Conservation (phyloP, 768 basidiomycete species). For the Russula ochroleuca region DNA sequence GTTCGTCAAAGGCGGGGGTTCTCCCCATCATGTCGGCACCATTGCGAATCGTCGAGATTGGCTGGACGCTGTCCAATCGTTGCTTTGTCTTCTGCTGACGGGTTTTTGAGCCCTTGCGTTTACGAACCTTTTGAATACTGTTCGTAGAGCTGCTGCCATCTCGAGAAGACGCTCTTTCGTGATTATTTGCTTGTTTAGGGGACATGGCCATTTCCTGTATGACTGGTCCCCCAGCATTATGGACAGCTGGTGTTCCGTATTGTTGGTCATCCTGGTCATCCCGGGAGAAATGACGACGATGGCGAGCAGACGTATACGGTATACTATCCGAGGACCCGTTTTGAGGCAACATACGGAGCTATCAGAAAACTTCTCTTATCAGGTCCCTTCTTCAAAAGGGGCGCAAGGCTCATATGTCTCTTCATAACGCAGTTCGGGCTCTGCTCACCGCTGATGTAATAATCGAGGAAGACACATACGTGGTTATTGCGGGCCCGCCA, state of each 20-base stretch:
- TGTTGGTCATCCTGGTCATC: slow-evolving; percentile 69
- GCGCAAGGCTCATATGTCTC: background rate
- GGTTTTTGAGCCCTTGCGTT: background rate
- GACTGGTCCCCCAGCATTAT: slow-evolving; percentile 71
- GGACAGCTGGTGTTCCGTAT: slow-evolving; percentile 74
- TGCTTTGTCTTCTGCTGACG: background rate
- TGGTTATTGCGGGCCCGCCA: slow-evolving; percentile 81
- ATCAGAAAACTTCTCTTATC: slow-evolving; percentile 11
- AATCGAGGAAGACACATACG: slow-evolving; percentile 63
- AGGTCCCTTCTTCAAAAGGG: background rate
- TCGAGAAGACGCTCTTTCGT: slow-evolving; percentile 12
- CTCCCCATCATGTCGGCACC: background rate
- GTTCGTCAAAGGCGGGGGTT: slow-evolving; percentile 55
- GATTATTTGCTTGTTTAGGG: slow-evolving; percentile 38
- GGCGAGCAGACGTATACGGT: slow-evolving; percentile 74
- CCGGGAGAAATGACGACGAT: slow-evolving; percentile 82
- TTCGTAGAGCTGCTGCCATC: slow-evolving; percentile 34
- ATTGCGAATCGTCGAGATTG: background rate
- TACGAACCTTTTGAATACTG: slow-evolving; percentile 55
- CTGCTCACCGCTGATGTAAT: slow-evolving; percentile 59
- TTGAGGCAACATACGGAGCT: background rate
- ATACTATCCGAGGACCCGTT: slow-evolving; percentile 27
- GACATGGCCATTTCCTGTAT: slow-evolving; percentile 62
- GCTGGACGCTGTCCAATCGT: background rate
- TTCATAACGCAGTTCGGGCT: slow-evolving; percentile 54